A percentile compares a stretch with the other conserved stretches of the same genome.
Evolutionary conservation across 1,139 yeast genomes (phyloP).

Genomic region (Pichia sp.): DNA sequence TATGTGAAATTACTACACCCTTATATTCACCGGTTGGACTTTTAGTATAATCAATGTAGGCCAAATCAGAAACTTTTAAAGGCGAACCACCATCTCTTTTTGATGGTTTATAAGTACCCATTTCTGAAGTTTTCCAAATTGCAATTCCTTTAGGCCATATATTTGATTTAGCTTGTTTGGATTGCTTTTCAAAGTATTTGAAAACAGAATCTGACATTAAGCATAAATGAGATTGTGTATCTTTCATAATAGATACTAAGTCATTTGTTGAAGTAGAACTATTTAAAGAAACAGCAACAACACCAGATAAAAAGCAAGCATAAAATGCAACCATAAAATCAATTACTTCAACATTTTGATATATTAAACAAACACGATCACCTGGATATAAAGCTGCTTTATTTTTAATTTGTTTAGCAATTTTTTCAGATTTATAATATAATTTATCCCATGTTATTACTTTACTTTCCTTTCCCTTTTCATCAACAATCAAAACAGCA

Average conservation of each 20-base stretch:
- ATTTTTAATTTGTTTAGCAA: conserved; percentile 84
- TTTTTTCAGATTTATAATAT: conserved; percentile 74
- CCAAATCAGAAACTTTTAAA: conserved; percentile 67
- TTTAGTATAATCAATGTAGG: conserved; percentile 88
- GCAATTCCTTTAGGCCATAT: conserved; percentile 54
- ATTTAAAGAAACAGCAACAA: conserved; percentile 89
- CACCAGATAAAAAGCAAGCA: conserved; percentile 92
- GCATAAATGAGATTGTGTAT: conserved; percentile 73
- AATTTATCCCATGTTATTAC: conserved; percentile 88
- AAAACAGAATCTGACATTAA: conserved; percentile 75
- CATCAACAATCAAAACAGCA: conserved; percentile 69
- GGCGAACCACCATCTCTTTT: conserved; percentile 58
- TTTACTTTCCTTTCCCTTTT: conserved; percentile 72
- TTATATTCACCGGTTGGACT: conserved; percentile 88
- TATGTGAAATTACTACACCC: conserved; percentile 89
- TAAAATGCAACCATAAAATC: conserved; percentile 82
- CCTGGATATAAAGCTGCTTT: conserved; percentile 63
- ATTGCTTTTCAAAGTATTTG: conserved; percentile 58
- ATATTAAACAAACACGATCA: conserved; percentile 79
- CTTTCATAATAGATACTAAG: conserved; percentile 61
- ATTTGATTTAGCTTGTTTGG: conserved; percentile 29
- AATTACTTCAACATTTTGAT: conserved; percentile 75
- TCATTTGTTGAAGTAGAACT: conserved; percentile 62
- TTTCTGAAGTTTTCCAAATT: conserved; percentile 83
- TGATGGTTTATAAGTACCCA: conserved; percentile 66